phyloP scores from a whole-genome alignment of 345 rosid genomes.

The Pistacia vera region DNA sequence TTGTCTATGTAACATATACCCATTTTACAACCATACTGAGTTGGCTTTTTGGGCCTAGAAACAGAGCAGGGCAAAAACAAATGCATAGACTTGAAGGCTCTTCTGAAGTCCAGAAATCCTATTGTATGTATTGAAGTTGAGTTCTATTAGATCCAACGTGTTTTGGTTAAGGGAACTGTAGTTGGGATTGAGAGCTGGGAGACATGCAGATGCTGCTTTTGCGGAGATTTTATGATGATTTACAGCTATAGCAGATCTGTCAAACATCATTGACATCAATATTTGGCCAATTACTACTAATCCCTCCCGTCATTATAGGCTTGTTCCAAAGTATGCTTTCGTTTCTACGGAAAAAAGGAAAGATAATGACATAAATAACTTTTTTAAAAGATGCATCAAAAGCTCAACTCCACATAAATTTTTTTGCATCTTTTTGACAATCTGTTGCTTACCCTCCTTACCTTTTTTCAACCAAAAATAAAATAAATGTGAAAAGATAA shows the following conservation, averaged over 20 bases:
- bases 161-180: not conserved
- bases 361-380: not conserved
- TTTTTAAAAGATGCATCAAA: not conserved
- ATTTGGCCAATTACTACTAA: not conserved
- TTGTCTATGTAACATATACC: too few relatives aligned
- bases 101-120: too few relatives aligned
- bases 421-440: not conserved
- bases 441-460: not conserved
- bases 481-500: not conserved
- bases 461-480: not conserved
- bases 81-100: too few relatives aligned
- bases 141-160: too few relatives aligned
- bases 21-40: too few relatives aligned
- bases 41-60: too few relatives aligned
- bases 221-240: not conserved
- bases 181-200: not conserved
- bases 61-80: too few relatives aligned
- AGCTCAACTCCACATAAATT: not conserved
- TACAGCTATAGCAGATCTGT: not conserved
- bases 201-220: not conserved
- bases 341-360: not conserved
- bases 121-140: too few relatives aligned
- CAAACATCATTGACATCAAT: not conserved
- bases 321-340: slow-evolving; percentile 6
- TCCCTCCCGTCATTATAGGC: not conserved